Conservation (phyloP, 257 asterid species). For the Leonotis leonurus region DNA sequence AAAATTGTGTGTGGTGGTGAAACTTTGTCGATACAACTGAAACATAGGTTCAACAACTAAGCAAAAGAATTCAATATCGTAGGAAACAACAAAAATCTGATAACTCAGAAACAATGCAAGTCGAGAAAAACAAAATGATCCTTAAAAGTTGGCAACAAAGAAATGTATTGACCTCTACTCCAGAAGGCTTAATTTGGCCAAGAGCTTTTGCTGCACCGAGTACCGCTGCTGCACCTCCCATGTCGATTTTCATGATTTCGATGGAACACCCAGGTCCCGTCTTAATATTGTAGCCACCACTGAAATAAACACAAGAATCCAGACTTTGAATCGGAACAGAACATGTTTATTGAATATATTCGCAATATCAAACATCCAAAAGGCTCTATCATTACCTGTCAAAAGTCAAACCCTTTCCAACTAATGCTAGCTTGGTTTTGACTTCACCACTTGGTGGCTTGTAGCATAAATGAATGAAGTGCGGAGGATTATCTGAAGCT, state of each 20-base stretch:
- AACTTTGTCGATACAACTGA: background rate
- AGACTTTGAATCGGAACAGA: background rate
- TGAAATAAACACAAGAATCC: constrained; percentile 20
- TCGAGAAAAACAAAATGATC: background rate
- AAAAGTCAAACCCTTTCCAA: constrained; percentile 97
- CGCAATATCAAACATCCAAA: background rate
- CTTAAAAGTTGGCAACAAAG: background rate
- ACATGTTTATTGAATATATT: background rate
- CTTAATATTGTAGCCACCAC: constrained; percentile 99
- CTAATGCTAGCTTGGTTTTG: constrained; percentile 80
- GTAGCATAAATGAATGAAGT: constrained; percentile 89
- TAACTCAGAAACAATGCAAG: background rate
- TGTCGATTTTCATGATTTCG: constrained; percentile 90
- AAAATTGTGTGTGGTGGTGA: background rate
- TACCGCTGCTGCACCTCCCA: constrained; percentile 99
- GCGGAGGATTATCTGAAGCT: constrained; percentile 88
- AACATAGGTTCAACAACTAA: background rate
- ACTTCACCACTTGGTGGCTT: constrained; percentile 73
- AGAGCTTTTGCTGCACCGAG: constrained; percentile 98
- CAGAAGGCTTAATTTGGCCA: constrained; percentile 85
- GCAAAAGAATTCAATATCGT: background rate
- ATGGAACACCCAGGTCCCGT: constrained; percentile 86
- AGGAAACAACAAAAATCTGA: background rate
- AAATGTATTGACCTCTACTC: constrained; percentile 64
- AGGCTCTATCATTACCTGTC: constrained; percentile 55